A percentile compares a stretch with the other conserved stretches of the same genome.
phyloP scores from a whole-genome alignment of 2,329 filamentous ascomycete species.

The Apiospora saccharicola region DNA sequence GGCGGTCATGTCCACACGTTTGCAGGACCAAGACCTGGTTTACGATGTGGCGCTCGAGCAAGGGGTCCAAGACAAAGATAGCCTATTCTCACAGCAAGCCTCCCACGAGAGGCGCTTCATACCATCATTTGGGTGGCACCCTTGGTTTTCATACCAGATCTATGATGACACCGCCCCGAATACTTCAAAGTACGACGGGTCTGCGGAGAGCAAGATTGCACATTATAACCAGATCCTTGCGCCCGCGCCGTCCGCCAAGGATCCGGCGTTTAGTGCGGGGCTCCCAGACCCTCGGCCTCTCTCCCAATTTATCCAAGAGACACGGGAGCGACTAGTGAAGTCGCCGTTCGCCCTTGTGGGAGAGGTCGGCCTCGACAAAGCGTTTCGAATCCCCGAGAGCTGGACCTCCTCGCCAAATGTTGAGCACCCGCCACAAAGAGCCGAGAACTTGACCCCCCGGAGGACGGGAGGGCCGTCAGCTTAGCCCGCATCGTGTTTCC shows the following conservation, averaged over 20 bases:
- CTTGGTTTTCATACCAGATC: slow-evolving; percentile 84
- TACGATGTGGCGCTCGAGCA: slow-evolving; percentile 63
- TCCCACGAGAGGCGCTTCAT: slow-evolving; percentile 54
- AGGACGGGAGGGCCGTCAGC: slow-evolving; percentile 71
- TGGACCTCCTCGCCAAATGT: slow-evolving; percentile 57
- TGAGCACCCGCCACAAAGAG: slow-evolving; percentile 59
- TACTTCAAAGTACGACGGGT: slow-evolving; percentile 42
- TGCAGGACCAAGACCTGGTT: slow-evolving; percentile 79
- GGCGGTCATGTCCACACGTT: slow-evolving; percentile 80
- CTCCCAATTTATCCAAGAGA: slow-evolving; percentile 63
- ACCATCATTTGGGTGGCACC: slow-evolving; percentile 87
- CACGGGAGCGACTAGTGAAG: slow-evolving; percentile 59
- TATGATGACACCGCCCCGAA: slow-evolving; percentile 63
- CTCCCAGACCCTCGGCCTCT: slow-evolving; percentile 69
- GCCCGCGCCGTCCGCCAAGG: slow-evolving; percentile 55
- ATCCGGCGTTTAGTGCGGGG: slow-evolving; percentile 51
- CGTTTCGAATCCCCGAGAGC: slow-evolving; percentile 74
- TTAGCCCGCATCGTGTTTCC: slow-evolving; percentile 73
- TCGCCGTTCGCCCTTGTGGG: slow-evolving; percentile 74
- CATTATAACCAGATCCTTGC: slow-evolving; percentile 75
- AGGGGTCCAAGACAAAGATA: slow-evolving; percentile 49
- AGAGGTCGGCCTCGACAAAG: slow-evolving; percentile 80
- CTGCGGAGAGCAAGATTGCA: slow-evolving; percentile 48
- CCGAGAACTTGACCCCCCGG: slow-evolving; percentile 67
- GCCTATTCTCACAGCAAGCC: slow-evolving; percentile 30